These are phyloP conservation scores for Daldinia sp. DNA, from an alignment of 2,329 filamentous ascomycete species.

Conservation along the genomic window DNA sequence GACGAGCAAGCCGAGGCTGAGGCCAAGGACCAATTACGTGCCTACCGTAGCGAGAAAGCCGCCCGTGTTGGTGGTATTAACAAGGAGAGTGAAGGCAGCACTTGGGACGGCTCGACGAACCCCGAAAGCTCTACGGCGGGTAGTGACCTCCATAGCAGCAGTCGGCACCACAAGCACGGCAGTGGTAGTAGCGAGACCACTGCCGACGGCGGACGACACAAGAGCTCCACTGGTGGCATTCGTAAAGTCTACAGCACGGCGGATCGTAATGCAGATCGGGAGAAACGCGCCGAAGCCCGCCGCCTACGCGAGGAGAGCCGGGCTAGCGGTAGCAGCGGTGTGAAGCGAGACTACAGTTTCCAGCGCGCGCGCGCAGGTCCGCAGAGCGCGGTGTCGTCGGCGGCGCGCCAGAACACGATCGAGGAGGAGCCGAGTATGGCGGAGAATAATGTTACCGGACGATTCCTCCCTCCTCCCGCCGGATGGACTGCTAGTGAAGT, in stretches of 20 bases:
- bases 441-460: conserved; percentile 20
- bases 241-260: conserved; percentile 69
- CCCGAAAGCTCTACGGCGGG: conserved; percentile 71
- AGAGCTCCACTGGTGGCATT: conserved; percentile 57
- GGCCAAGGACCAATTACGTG: conserved; percentile 74
- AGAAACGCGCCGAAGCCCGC: conserved; percentile 63
- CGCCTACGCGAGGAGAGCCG: conserved; percentile 64
- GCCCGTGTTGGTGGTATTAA: conserved; percentile 92
- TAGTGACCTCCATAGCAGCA: conserved; percentile 65
- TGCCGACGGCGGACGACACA: conserved; percentile 8
- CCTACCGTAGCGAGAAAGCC: conserved; percentile 85
- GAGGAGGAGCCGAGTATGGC: conserved; percentile 42
- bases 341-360: conserved; percentile 62
- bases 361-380: conserved; percentile 49
- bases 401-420: conserved; percentile 34
- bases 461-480: conserved; percentile 48
- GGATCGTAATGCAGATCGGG: conserved; percentile 61
- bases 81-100: conserved; percentile 77
- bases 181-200: conserved; percentile 52
- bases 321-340: conserved; percentile 17
- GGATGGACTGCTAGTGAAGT: conserved; percentile 53
- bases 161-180: conserved; percentile 65
- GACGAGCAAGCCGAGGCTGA: conserved; percentile 71
- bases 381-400: conserved; percentile 32
- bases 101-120: conserved; percentile 78